These are phyloP conservation scores for Cadophora malorum DNA, from an alignment of 2,329 filamentous ascomycete species.

Conservation along the genomic window DNA sequence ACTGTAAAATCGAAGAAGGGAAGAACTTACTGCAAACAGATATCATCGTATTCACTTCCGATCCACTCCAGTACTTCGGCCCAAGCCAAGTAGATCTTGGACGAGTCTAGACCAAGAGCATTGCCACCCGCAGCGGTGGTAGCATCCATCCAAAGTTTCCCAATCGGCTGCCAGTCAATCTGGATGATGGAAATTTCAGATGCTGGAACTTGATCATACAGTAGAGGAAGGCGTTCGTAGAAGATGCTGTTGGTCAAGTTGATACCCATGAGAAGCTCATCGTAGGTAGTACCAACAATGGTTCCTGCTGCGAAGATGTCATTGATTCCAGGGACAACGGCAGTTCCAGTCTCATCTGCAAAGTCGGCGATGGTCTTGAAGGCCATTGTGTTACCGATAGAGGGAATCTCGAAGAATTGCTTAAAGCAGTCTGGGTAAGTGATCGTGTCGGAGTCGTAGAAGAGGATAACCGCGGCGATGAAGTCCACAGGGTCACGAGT, in stretches of 20 bases:
- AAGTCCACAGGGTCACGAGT: constrained; percentile 6
- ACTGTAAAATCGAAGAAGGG: background rate
- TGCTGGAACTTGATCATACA: constrained; percentile 7
- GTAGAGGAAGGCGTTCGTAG: constrained; percentile 7
- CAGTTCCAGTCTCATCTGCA: constrained; percentile 17
- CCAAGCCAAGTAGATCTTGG: constrained; percentile 4
- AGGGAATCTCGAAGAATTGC: constrained; percentile 17
- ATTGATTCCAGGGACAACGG: constrained; percentile 14
- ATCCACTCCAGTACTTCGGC: constrained; percentile 18
- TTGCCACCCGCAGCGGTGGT: constrained; percentile 1
- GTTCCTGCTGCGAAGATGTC: constrained; percentile 18
- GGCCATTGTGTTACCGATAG: constrained; percentile 7
- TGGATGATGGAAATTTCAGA: constrained; percentile 10
- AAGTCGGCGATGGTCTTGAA: constrained; percentile 21
- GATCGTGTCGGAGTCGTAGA: constrained; percentile 20
- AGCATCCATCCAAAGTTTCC: constrained; percentile 15
- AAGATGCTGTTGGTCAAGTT: constrained; percentile 11
- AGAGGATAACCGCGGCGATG: constrained; percentile 14
- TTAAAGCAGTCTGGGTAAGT: constrained; percentile 15
- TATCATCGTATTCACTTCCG: constrained; percentile 4
- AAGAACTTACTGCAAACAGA: background rate
- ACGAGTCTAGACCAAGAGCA: constrained; percentile 12
- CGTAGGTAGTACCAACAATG: constrained; percentile 1
- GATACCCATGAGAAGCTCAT: constrained; percentile 2
- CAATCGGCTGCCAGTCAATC: constrained; percentile 18